A percentile compares a stretch with the other conserved stretches of the same genome.
Conservation (phyloP, 306 rosid species). For the Sindora glabra region DNA sequence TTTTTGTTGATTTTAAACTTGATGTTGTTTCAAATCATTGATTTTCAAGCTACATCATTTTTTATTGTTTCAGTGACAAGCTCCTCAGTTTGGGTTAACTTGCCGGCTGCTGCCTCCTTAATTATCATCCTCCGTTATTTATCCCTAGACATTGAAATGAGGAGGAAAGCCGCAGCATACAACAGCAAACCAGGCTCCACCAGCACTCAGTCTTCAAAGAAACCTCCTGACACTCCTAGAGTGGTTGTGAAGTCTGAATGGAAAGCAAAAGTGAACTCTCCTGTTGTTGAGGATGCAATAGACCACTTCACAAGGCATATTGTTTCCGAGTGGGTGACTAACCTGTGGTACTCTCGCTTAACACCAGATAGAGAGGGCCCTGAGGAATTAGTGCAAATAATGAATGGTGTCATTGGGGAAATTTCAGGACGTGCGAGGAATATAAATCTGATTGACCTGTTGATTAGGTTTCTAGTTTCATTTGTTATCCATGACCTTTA, state of each 20-base stretch:
- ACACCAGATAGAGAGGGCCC: conserved; percentile 96
- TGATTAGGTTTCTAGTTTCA: conserved; percentile 62
- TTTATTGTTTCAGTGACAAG: conserved; percentile 77
- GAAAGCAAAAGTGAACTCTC: conserved; percentile 89
- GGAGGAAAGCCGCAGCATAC: conserved; percentile 78
- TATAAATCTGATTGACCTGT: conserved; percentile 84
- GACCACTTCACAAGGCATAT: conserved; percentile 74
- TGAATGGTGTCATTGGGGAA: conserved; percentile 79
- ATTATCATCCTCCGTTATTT: conserved; percentile 68
- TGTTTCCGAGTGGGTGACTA: conserved; percentile 88
- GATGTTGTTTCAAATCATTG: conserved; percentile 4
- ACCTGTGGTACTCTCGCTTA: conserved; percentile 85
- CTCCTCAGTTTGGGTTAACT: conserved; percentile 93
- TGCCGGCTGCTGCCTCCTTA: conserved; percentile 86
- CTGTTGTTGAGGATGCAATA: conserved; percentile 85
- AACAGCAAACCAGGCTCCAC: conserved; percentile 51
- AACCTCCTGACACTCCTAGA: conserved; percentile 44
- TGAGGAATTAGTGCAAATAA: conserved; percentile 65
- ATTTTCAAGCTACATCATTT: conserved; percentile 25
- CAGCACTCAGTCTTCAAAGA: conserved; percentile 38
- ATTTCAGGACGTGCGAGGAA: conserved; percentile 79
- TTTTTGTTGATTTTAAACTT: conserved; percentile 4
- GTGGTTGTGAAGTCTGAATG: conserved; percentile 58
- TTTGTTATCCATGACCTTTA: conserved; percentile 3
- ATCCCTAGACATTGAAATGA: conserved; percentile 78